Base-by-base conservation (phyloP, 2,329 filamentous ascomycete species). In the Thelonectria discophora region DNA sequence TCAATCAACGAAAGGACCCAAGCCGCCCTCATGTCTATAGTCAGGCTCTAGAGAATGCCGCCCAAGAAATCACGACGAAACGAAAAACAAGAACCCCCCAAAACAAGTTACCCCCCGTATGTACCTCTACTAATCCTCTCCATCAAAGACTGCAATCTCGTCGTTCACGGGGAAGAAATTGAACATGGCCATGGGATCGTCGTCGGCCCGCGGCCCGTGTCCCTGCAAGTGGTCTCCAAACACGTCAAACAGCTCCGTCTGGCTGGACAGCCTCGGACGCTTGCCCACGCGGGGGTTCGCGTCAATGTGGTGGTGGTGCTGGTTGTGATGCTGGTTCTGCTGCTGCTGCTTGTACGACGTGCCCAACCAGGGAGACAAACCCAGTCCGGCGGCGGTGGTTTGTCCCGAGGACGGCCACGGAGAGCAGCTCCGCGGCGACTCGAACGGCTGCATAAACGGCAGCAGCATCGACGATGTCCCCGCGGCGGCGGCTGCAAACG, bases 151-250 rank as follows among this genome's bases (percentile, higher is more conserved):
- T 8, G 68, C 55, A 24, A 72, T 59, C n/a, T 72, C 70, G 5
- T 63, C 66, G 34, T 62, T 62, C 1, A 60, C 50, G 4, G 51
- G 46, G 1, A 72, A 49, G 61, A 72, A 72, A 37, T 71, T 69
- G 37, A 72, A 71, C 7, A 66, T 64, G 15, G 69, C 66, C 17
- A 72, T 40, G 30, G 63, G 57, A n/a, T 72, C 69, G 4, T 72
- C 67, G 17, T 70, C 68, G 8, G 58, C 34, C 6, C 67, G 55
- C 13, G 58, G 53, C 8, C 50, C 47, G 20, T 67, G 68, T 3
- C 43, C 54, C n/a, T 63, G 60, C 15, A 55, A 37, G 17, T 63
- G 57, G 18, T 72, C 67, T 10, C 61, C 34, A 55, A 69, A 72
- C 7, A 51, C 61, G 18, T 71, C 65, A 30, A 72, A 65, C 10